phyloP scores from a whole-genome alignment of 2,329 filamentous ascomycete genomes.

The Davidsoniella neocaledoniae region DNA sequence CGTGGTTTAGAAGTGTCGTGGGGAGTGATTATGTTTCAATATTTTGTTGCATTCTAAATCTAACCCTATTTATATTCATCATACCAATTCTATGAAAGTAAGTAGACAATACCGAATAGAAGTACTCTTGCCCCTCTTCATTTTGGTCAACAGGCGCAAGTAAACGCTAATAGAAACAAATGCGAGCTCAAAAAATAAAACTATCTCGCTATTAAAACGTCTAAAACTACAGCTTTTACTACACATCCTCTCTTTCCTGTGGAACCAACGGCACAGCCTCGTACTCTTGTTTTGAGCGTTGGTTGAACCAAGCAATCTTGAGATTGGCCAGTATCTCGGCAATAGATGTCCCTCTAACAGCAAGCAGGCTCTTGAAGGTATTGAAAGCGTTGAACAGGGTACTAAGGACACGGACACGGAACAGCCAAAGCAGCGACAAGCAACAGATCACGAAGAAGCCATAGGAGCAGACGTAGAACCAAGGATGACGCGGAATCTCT shows the following conservation, averaged over 20 bases:
- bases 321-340: background rate
- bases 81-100: too few species aligned
- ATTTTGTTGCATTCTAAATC: too few species aligned
- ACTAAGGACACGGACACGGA: background rate
- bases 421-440: background rate
- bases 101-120: too few species aligned
- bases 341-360: background rate
- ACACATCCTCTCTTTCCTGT: slow-evolving; percentile 1
- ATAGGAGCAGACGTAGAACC: slow-evolving; percentile 1
- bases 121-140: too few species aligned
- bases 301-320: background rate
- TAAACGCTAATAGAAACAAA: too few species aligned
- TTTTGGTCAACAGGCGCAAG: too few species aligned
- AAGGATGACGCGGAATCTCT: slow-evolving; percentile 2
- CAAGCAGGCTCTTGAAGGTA: background rate
- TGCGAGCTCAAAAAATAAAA: too few species aligned
- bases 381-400: too few species aligned
- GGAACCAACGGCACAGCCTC: slow-evolving; percentile 6
- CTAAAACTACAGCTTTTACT: background rate
- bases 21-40: too few species aligned
- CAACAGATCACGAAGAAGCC: background rate
- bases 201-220: too few species aligned
- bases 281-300: background rate
- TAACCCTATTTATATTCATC: too few species aligned
- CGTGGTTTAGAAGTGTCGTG: too few species aligned